Evolutionary conservation across 2,329 filamentous ascomycete species (phyloP).

Genomic region (Colletotrichum destructivum): DNA sequence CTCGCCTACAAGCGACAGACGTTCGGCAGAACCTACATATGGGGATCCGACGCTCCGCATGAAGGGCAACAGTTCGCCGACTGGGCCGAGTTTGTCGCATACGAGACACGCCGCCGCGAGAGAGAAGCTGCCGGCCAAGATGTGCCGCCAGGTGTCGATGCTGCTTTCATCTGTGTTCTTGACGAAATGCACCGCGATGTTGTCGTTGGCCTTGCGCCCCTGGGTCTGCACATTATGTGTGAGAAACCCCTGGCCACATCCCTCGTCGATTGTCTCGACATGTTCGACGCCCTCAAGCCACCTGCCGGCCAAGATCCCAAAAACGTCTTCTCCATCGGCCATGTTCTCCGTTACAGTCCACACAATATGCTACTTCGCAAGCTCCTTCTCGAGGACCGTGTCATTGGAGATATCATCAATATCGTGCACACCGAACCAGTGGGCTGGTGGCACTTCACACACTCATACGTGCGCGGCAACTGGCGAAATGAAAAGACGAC

Average conservation of each 20-base stretch:
- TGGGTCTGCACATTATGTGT: constrained; percentile 87
- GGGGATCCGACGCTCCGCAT: constrained; percentile 66
- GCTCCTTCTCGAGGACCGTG: constrained; percentile 80
- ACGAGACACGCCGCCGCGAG: constrained; percentile 75
- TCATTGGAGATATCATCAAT: constrained; percentile 88
- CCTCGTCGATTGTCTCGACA: constrained; percentile 82
- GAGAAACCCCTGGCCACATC: constrained; percentile 94
- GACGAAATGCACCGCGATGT: constrained; percentile 92
- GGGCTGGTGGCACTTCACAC: constrained; percentile 95
- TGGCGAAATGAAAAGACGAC: constrained; percentile 86
- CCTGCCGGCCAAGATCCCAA: constrained; percentile 33
- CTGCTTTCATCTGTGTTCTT: constrained; percentile 77
- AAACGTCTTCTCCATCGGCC: constrained; percentile 88
- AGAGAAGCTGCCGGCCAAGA: constrained; percentile 64
- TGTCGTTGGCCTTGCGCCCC: constrained; percentile 78
- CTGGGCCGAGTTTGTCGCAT: constrained; percentile 84
- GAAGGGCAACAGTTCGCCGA: constrained; percentile 79
- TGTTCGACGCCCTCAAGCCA: constrained; percentile 72
- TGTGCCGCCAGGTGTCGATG: constrained; percentile 72
- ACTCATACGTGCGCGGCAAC: constrained; percentile 93
- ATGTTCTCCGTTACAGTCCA: constrained; percentile 93
- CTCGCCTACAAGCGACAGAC: constrained; percentile 80
- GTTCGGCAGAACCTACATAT: constrained; percentile 82
- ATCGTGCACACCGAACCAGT: constrained; percentile 95
- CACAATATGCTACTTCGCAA: constrained; percentile 90